These are phyloP conservation scores for Daedaleopsis sinensis DNA, from an alignment of 768 basidiomycete species.

Conservation along the genomic window DNA sequence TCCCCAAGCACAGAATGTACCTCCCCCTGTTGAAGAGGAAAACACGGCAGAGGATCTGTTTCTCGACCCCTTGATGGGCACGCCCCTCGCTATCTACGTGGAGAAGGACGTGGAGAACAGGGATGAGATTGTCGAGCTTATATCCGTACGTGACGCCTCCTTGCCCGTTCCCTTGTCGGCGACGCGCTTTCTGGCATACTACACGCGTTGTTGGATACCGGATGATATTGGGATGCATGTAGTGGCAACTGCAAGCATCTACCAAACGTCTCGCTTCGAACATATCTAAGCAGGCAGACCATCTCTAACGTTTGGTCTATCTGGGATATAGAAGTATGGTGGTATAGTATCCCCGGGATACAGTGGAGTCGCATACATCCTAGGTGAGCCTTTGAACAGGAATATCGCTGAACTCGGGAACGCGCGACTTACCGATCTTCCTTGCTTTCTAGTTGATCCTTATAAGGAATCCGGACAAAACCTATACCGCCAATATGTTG, in stretches of 20 bases:
- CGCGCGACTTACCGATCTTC: constrained; percentile 30
- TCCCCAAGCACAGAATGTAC: constrained; percentile 31
- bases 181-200: constrained; percentile 14
- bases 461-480: constrained; percentile 80
- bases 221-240: neutral
- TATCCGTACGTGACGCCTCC: constrained; percentile 55
- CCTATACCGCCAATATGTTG: constrained; percentile 75
- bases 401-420: neutral
- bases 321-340: constrained; percentile 65
- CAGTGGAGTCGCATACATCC: constrained; percentile 77
- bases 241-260: neutral
- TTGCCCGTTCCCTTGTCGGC: neutral
- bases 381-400: constrained; percentile 53
- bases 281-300: neutral
- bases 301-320: neutral
- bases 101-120: constrained; percentile 81
- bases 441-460: constrained; percentile 73
- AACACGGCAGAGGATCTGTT: constrained; percentile 58
- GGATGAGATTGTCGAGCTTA: constrained; percentile 61
- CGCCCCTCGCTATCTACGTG: constrained; percentile 72
- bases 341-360: constrained; percentile 75
- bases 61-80: constrained; percentile 82
- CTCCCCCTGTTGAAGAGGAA: constrained; percentile 9
- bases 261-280: neutral
- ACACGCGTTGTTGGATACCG: neutral